Base-by-base conservation (phyloP, 2,329 filamentous ascomycete genomes). In the Scedosporium boydii region DNA sequence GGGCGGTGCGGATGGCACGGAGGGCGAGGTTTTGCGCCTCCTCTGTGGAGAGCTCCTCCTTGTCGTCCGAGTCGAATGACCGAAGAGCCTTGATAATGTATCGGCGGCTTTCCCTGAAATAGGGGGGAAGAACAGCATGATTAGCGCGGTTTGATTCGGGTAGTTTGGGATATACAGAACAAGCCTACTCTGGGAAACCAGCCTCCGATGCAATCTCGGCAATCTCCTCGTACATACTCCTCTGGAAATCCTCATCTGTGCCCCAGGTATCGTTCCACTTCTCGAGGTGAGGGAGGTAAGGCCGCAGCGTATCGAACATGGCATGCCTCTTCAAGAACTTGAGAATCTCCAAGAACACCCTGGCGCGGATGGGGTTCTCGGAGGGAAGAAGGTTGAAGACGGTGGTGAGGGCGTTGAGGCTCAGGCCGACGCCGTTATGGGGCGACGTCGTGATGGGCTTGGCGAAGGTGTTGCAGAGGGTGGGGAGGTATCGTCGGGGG, bases 361-460 rank as follows among this genome's bases (percentile, higher is more conserved):
- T 89, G 77, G 89, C 96, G 65, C 95, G 88, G 72, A 90, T 84
- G 62, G 91, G 87, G 72, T 92, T 88, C 71, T 87, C 81, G 65
- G 87, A 79, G 68, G 87, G 79, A 68, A 98, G 84, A 67, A 96
- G 88, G 83, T 99, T 99, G 87, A 98, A 99, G 72, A 99, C 87
- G 70, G 93, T 97, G 72, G 91, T 92, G 69, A 99, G 85, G 69
- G 95, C 89, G 68, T 91, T 92, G 69, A 98, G 88, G 67, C 92
- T 91, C 67, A 99, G 85, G 59, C 89, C 88, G 66, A 89, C 82
- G 69, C 93, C 91, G 78, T 96, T 93, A 69, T 88, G 81, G 61
- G 92, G 90, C 59, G 93, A 96, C 65, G 90, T 90, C 65, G 88
- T 86, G 73, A 98, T 86, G 66, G 95, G 93, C 75, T 91, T 89